A percentile compares a stretch with the other conserved stretches of the same genome.
phyloP scores from a whole-genome alignment of 2,329 filamentous ascomycete genomes.

The Ophiosphaerella korrae region DNA sequence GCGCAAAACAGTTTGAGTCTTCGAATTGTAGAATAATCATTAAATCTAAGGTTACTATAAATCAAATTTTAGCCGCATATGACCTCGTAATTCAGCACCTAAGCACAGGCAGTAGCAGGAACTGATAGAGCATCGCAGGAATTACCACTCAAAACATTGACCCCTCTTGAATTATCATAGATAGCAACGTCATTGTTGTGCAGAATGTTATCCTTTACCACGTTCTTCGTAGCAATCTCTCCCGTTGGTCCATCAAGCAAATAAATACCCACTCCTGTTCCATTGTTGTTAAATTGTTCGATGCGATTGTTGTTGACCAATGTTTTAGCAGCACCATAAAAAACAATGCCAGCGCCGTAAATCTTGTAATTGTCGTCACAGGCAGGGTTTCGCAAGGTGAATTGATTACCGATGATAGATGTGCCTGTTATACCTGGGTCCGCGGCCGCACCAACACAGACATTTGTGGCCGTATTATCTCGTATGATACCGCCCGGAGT shows the following conservation, averaged over 20 bases:
- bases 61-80: too few species aligned
- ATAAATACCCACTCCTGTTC: constrained; percentile 1
- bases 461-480: constrained; percentile 39
- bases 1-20: too few species aligned
- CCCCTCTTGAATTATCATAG: constrained; percentile 1
- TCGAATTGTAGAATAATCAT: too few species aligned
- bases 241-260: background rate
- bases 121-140: too few species aligned
- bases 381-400: constrained; percentile 20
- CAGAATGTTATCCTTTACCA: constrained; percentile 1
- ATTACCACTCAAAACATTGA: background rate
- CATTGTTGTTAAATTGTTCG: constrained; percentile 2
- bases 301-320: constrained; percentile 1
- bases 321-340: background rate
- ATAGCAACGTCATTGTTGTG: constrained; percentile 1
- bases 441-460: constrained; percentile 42
- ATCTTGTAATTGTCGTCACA: constrained; percentile 6
- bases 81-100: too few species aligned
- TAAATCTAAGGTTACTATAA: too few species aligned
- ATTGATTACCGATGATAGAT: constrained; percentile 36
- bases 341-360: background rate
- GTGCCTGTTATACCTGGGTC: constrained; percentile 41
- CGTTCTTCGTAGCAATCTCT: background rate
- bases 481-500: constrained; percentile 32
- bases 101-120: too few species aligned